These are phyloP conservation scores for Citrus inodora DNA, from an alignment of 345 rosid species.

Conservation along the genomic window DNA sequence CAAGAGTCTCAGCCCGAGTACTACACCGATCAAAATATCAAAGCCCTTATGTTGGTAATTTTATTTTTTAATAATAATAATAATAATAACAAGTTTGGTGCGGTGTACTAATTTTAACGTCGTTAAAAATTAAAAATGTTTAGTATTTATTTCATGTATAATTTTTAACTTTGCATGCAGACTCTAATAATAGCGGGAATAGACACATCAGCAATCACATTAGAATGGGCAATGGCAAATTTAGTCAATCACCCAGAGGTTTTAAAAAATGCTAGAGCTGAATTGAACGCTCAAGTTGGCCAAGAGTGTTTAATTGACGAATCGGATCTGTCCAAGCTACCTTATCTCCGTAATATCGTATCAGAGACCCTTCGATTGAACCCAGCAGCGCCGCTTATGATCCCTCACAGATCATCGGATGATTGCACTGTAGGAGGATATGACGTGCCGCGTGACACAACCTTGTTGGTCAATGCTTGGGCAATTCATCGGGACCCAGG, in stretches of 20 bases:
- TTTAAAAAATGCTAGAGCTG: constrained; percentile 32
- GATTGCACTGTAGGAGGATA: constrained; percentile 39
- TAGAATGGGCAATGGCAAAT: constrained; percentile 59
- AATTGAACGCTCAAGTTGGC: constrained; percentile 34
- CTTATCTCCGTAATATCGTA: constrained; percentile 36
- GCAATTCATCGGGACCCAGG: constrained; percentile 54
- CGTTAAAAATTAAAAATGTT: no score
- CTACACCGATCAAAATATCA: constrained; percentile 54
- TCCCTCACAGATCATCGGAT: constrained; percentile 42
- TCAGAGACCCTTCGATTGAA: constrained; percentile 39
- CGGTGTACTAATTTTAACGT: no score
- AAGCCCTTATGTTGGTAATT: constrained; percentile 39
- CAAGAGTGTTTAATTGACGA: constrained; percentile 40
- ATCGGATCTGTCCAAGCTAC: constrained; percentile 26
- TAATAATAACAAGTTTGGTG: no score
- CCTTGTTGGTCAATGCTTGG: constrained; percentile 49
- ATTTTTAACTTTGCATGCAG: constrained; percentile 8
- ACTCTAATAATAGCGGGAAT: constrained; percentile 43
- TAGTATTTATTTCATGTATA: no score
- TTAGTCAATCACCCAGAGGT: constrained; percentile 30
- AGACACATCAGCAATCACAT: constrained; percentile 40
- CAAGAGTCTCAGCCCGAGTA: constrained; percentile 42
- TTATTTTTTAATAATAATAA: background rate
- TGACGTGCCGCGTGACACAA: constrained; percentile 39
- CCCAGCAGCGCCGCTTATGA: constrained; percentile 40